phyloP scores from a whole-genome alignment of 192 early-diverging fungal species.

The Mortierella antarctica region DNA sequence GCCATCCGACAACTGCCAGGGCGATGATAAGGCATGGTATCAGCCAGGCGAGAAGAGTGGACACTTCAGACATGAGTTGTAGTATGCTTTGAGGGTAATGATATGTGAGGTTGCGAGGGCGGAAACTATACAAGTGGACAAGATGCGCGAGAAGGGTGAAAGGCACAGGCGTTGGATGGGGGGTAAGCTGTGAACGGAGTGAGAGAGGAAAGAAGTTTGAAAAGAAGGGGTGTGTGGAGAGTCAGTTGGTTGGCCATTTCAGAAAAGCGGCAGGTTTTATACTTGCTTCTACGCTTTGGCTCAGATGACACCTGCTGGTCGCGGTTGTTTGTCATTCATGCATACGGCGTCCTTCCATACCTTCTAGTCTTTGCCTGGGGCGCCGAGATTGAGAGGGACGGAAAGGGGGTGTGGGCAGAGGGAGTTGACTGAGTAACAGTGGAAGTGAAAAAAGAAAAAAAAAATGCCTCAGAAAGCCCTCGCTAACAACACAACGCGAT shows the following conservation, averaged over 20 bases:
- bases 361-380: too few relatives aligned
- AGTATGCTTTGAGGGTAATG: not conserved
- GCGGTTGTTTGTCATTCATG: too few relatives aligned
- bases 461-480: not conserved
- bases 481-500: not conserved
- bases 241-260: not conserved
- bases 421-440: too few relatives aligned
- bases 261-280: too few relatives aligned
- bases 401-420: too few relatives aligned
- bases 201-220: not conserved
- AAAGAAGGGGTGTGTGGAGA: not conserved
- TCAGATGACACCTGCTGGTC: too few relatives aligned
- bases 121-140: not conserved
- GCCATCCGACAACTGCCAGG: conserved; percentile 18
- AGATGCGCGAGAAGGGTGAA: too few relatives aligned
- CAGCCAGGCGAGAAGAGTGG: conserved; percentile 30
- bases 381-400: too few relatives aligned
- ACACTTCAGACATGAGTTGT: conserved; percentile 22
- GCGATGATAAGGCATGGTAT: conserved; percentile 31
- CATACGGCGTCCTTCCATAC: too few relatives aligned
- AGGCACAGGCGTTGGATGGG: not conserved
- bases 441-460: not conserved
- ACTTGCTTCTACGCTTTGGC: not conserved
- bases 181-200: not conserved
- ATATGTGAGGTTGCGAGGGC: not conserved